These are phyloP conservation scores for Stereocaulon alpinum DNA, from an alignment of 495 filamentous ascomycete species.

Conservation along the genomic window DNA sequence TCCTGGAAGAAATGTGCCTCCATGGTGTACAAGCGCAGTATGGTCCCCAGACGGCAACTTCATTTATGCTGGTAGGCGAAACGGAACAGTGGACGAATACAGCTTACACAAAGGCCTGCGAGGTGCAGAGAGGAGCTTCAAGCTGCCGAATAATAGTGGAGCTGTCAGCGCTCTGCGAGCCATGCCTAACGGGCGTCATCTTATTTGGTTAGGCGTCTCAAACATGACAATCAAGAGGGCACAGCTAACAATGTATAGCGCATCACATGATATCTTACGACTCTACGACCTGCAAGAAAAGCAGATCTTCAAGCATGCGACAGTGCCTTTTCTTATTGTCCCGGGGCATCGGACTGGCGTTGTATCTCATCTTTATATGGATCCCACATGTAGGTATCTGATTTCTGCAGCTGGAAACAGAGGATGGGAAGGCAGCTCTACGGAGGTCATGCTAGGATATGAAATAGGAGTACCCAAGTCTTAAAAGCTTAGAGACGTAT, in stretches of 20 bases:
- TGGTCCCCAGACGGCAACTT: constrained; percentile 95
- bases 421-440: constrained; percentile 89
- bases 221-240: neutral
- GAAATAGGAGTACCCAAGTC: constrained; percentile 56
- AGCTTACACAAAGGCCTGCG: constrained; percentile 73
- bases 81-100: constrained; percentile 92
- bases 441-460: constrained; percentile 88
- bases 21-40: constrained; percentile 97
- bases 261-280: constrained; percentile 86
- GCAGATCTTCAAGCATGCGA: constrained; percentile 55
- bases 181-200: constrained; percentile 89
- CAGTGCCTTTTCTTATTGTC: constrained; percentile 86
- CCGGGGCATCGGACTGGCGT: constrained; percentile 90
- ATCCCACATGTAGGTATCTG: constrained; percentile 83
- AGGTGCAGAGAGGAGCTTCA: constrained; percentile 69
- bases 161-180: constrained; percentile 74
- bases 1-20: constrained; percentile 63
- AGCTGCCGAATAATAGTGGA: constrained; percentile 81
- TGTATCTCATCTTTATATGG: constrained; percentile 71
- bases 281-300: constrained; percentile 78
- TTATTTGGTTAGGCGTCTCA: constrained; percentile 59
- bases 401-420: constrained; percentile 81
- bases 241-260: constrained; percentile 36
- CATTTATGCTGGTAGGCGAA: constrained; percentile 86
- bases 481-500: neutral